Percentiles rank a stretch among this genome's conserved stretches.
These are phyloP conservation scores for Berberis thunbergii DNA, from an alignment of 164 flowering plant species.

Conservation along the genomic window DNA sequence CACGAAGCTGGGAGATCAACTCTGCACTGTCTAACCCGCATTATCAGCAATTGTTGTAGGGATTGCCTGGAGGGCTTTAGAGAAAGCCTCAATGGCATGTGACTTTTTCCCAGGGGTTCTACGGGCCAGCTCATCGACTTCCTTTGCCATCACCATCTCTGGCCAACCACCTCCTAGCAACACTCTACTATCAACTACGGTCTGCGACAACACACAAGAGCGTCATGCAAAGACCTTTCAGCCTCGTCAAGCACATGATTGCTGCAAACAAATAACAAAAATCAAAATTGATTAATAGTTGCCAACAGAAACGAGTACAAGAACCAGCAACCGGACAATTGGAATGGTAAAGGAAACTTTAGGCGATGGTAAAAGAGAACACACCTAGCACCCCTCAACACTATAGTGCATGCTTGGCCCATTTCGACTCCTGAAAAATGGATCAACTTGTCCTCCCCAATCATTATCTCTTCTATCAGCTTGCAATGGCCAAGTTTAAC, in stretches of 20 bases:
- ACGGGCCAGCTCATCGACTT: slow-evolving; percentile 85
- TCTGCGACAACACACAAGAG: slow-evolving; percentile 95
- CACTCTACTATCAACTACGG: slow-evolving; percentile 86
- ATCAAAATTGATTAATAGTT: neutral
- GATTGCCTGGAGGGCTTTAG: slow-evolving; percentile 76
- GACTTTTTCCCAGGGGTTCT: slow-evolving; percentile 95
- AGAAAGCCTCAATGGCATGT: slow-evolving; percentile 93
- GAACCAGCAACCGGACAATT: neutral
- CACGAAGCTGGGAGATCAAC: slow-evolving; percentile 83
- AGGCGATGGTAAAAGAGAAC: neutral
- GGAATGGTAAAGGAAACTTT: neutral
- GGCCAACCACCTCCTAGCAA: slow-evolving; percentile 99
- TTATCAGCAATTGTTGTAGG: slow-evolving; percentile 95
- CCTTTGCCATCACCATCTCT: slow-evolving; percentile 98
- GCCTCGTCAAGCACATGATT: slow-evolving; percentile 95
- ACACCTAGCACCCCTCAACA: slow-evolving; percentile 97
- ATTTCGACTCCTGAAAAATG: slow-evolving; percentile 94
- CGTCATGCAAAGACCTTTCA: slow-evolving; percentile 95
- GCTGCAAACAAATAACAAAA: slow-evolving; percentile 29
- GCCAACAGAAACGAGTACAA: neutral
- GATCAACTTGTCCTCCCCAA: slow-evolving; percentile 93
- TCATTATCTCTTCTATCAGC: slow-evolving; percentile 97
- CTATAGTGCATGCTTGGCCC: slow-evolving; percentile 99
- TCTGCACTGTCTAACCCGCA: slow-evolving; percentile 98
- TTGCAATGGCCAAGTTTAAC: slow-evolving; percentile 97